A percentile compares a stretch with the other conserved stretches of the same genome.
These are phyloP conservation scores for Xylaria bambusicola DNA, from an alignment of 495 filamentous ascomycete genomes.

Conservation along the genomic window DNA sequence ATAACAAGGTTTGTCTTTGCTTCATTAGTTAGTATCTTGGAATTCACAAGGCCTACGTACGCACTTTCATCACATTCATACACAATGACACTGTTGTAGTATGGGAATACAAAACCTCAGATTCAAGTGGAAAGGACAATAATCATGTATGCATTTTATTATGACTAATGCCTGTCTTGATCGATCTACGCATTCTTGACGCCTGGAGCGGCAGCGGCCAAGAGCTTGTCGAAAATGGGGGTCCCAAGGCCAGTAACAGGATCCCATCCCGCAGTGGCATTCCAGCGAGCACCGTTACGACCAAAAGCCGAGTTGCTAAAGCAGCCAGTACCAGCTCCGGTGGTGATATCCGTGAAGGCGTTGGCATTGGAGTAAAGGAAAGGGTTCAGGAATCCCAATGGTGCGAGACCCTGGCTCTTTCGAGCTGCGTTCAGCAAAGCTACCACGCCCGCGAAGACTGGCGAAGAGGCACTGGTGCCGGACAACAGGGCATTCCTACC, in stretches of 20 bases:
- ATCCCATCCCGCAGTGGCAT: constrained; percentile 41
- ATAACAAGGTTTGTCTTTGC: too few relatives aligned
- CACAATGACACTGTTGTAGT: too few relatives aligned
- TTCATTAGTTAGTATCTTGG: too few relatives aligned
- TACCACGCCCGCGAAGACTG: constrained; percentile 50
- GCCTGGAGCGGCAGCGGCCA: constrained; percentile 34
- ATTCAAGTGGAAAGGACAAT: too few relatives aligned
- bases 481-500: constrained; percentile 51
- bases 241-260: constrained; percentile 41
- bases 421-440: constrained; percentile 65
- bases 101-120: too few relatives aligned
- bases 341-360: constrained; percentile 61
- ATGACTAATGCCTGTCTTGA: too few relatives aligned
- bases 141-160: too few relatives aligned
- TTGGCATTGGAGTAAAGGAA: constrained; percentile 60
- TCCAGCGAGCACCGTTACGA: constrained; percentile 49
- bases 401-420: constrained; percentile 49
- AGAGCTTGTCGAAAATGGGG: constrained; percentile 29
- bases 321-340: constrained; percentile 60
- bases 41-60: too few relatives aligned
- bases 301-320: constrained; percentile 52
- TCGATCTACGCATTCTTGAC: constrained; percentile 30
- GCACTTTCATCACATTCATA: too few relatives aligned
- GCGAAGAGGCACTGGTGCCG: constrained; percentile 41
- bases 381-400: constrained; percentile 67